phyloP scores from a whole-genome alignment of 2,329 filamentous ascomycete species.

The Fusarium verrucosum region DNA sequence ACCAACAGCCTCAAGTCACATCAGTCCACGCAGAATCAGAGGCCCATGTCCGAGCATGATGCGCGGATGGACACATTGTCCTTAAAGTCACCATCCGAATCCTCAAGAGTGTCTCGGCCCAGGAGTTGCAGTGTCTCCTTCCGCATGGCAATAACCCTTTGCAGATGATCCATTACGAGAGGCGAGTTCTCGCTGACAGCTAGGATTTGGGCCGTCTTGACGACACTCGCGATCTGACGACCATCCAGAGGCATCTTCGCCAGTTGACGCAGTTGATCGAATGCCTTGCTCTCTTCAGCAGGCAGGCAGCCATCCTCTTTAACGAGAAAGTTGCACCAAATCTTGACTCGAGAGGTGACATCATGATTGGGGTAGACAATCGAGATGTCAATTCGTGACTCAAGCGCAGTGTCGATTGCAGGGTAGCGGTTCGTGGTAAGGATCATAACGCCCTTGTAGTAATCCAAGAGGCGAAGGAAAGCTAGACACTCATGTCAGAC shows the following conservation, averaged over 20 bases:
- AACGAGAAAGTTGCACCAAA: conserved; percentile 37
- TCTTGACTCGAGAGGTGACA: conserved; percentile 16
- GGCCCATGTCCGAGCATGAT: neutral
- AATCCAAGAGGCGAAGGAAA: conserved; percentile 47
- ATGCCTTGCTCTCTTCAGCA: neutral
- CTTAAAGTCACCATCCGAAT: neutral
- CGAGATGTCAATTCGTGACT: conserved; percentile 55
- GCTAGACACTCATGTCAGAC: neutral
- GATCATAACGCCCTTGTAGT: conserved; percentile 50
- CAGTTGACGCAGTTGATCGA: neutral
- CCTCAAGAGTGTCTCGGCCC: neutral
- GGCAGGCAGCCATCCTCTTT: neutral
- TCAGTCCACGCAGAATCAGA: neutral
- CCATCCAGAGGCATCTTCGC: conserved; percentile 20
- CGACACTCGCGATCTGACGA: conserved; percentile 29
- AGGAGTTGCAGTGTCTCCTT: neutral
- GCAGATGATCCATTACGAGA: conserved; percentile 3
- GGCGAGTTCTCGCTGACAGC: neutral
- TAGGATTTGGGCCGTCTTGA: conserved; percentile 18
- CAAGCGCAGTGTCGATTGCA: conserved; percentile 54
- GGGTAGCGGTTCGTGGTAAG: conserved; percentile 55
- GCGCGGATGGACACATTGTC: neutral
- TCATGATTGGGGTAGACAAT: conserved; percentile 48
- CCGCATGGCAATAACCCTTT: conserved; percentile 5
- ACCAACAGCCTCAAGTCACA: neutral